Conservation (phyloP, 257 asterid genomes). For the Solanum acaule region DNA sequence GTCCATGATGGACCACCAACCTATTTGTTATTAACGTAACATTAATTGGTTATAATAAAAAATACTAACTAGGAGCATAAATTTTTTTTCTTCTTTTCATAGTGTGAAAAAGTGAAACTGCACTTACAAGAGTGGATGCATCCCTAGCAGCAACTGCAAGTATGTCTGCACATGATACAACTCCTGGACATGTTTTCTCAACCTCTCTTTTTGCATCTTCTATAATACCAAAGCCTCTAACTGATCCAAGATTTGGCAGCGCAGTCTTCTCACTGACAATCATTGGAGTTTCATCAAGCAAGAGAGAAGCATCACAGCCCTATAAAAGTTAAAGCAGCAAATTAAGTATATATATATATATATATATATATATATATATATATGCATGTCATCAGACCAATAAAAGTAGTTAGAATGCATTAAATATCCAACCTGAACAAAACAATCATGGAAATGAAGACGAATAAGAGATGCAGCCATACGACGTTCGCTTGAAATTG, state of each 20-base stretch:
- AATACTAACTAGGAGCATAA: no score
- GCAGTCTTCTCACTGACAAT: neutral
- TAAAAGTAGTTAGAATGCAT: no score
- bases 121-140: neutral
- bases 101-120: no score
- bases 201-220: neutral
- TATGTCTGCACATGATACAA: neutral
- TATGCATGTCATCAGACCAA: no score
- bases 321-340: no score
- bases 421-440: no score
- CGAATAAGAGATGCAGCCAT: neutral
- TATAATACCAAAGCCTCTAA: neutral
- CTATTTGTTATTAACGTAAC: neutral
- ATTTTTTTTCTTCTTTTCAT: no score
- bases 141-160: neutral
- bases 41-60: no score
- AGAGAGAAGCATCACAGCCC: neutral
- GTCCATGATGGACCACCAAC: neutral
- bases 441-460: no score
- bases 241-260: neutral
- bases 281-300: neutral
- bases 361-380: no score
- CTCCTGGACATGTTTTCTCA: neutral
- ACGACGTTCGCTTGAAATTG: neutral
- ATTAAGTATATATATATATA: no score